Evolutionary conservation across 2,329 filamentous ascomycete genomes (phyloP).

Genomic region (Colletotrichum destructivum): DNA sequence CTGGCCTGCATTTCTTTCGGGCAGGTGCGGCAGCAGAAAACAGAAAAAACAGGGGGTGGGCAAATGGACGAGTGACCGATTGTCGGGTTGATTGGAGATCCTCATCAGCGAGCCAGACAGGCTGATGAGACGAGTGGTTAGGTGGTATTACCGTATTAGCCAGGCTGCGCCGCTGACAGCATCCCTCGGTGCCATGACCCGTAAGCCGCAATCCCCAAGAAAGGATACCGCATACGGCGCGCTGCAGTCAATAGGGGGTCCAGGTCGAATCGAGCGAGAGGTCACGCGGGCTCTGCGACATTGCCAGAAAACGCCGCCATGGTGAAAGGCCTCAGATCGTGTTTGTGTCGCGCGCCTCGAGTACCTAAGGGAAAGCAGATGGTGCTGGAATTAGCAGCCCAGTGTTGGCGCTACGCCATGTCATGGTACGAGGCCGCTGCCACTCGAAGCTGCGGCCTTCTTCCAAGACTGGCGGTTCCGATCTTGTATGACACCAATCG

Average conservation of each 20-base stretch:
- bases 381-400: slow-evolving; percentile 9
- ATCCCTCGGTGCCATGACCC: slow-evolving; percentile 22
- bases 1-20: slow-evolving; percentile 4
- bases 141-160: slow-evolving; percentile 6
- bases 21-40: slow-evolving; percentile 11
- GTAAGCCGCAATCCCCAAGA: slow-evolving; percentile 24
- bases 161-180: slow-evolving; percentile 34
- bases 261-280: slow-evolving; percentile 19
- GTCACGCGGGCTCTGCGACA: slow-evolving; percentile 20
- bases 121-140: slow-evolving; percentile 1
- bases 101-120: slow-evolving; percentile 35
- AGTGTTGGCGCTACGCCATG: neutral
- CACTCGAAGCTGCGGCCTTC: slow-evolving; percentile 16
- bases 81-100: slow-evolving; percentile 23
- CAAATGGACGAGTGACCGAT: slow-evolving; percentile 24
- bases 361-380: slow-evolving; percentile 3
- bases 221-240: slow-evolving; percentile 10
- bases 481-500: slow-evolving; percentile 10
- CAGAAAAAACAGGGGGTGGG: neutral
- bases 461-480: neutral
- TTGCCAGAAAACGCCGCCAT: slow-evolving; percentile 14
- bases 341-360: neutral
- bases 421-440: slow-evolving; percentile 5
- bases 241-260: slow-evolving; percentile 35
- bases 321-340: slow-evolving; percentile 20